Evolutionary conservation across 345 rosid species (phyloP).

Genomic region (Ricinus communis): DNA sequence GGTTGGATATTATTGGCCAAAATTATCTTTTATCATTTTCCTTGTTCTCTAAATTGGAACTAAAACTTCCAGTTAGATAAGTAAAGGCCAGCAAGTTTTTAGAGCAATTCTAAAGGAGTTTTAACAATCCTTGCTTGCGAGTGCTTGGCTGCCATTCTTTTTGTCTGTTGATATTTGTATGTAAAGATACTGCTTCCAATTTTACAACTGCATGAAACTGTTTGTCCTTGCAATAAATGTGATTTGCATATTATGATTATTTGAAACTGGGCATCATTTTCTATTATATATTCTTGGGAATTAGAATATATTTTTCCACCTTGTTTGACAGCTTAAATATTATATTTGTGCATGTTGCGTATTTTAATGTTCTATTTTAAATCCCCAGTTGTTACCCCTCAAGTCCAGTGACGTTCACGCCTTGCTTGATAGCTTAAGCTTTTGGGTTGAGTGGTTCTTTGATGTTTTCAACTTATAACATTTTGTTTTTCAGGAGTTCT

Average conservation of each 20-base stretch:
- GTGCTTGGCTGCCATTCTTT: background rate
- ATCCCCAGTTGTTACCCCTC: too few species aligned
- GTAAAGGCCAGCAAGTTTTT: background rate
- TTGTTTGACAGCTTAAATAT: too few species aligned
- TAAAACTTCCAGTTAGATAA: background rate
- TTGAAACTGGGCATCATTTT: background rate
- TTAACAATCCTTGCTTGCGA: background rate
- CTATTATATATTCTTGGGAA: too few species aligned
- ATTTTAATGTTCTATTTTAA: too few species aligned
- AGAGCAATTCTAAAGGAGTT: background rate
- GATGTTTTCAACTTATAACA: too few species aligned
- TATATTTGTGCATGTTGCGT: too few species aligned
- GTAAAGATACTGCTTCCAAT: background rate
- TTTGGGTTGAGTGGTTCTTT: too few species aligned
- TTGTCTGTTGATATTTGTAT: background rate
- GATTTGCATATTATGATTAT: constrained; percentile 8
- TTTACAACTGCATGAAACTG: background rate
- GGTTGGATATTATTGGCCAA: background rate
- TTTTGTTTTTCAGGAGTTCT: constrained; percentile 61
- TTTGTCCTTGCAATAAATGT: background rate
- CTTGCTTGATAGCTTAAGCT: too few species aligned
- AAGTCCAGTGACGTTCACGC: too few species aligned
- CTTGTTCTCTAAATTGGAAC: background rate
- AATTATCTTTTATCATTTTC: background rate
- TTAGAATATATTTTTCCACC: too few species aligned